Conservation (phyloP, 2,329 filamentous ascomycete species). For the Xylaria sp. region DNA sequence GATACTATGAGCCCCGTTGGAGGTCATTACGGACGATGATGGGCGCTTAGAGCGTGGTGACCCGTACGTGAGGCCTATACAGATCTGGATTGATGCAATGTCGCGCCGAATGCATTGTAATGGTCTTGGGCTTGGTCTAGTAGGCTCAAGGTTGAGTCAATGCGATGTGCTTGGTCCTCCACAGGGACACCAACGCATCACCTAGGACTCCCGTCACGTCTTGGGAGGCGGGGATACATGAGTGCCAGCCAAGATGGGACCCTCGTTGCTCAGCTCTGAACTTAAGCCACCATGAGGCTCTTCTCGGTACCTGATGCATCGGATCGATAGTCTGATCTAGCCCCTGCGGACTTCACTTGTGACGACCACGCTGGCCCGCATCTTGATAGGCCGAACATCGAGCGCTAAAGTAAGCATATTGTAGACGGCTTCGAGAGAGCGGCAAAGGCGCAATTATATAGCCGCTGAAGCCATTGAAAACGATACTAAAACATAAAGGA, state of each 20-base stretch:
- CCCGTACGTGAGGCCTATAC: background rate
- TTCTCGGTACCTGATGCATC: constrained; percentile 19
- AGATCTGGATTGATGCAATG: background rate
- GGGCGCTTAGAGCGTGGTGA: background rate
- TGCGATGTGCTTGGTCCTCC: constrained; percentile 8
- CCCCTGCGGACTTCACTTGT: constrained; percentile 11
- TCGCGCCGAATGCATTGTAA: constrained; percentile 2
- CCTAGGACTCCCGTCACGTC: background rate
- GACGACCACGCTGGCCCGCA: constrained; percentile 16
- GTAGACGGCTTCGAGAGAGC: constrained; percentile 3
- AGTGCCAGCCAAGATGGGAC: background rate
- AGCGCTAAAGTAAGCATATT: constrained; percentile 25
- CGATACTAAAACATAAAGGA: background rate
- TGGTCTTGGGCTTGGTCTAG: background rate
- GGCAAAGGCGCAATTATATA: constrained; percentile 16
- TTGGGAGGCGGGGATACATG: background rate
- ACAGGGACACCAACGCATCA: background rate
- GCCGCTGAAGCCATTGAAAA: constrained; percentile 15
- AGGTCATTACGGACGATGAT: background rate
- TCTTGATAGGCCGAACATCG: constrained; percentile 3
- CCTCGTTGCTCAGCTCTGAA: constrained; percentile 9
- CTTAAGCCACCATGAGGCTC: constrained; percentile 25
- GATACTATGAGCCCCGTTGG: background rate
- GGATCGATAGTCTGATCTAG: constrained; percentile 17
- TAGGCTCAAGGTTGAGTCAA: background rate